A percentile compares a stretch with the other conserved stretches of the same genome.
These are phyloP conservation scores for Lathyrus oleraceus DNA, from an alignment of 306 rosid genomes.

Conservation along the genomic window DNA sequence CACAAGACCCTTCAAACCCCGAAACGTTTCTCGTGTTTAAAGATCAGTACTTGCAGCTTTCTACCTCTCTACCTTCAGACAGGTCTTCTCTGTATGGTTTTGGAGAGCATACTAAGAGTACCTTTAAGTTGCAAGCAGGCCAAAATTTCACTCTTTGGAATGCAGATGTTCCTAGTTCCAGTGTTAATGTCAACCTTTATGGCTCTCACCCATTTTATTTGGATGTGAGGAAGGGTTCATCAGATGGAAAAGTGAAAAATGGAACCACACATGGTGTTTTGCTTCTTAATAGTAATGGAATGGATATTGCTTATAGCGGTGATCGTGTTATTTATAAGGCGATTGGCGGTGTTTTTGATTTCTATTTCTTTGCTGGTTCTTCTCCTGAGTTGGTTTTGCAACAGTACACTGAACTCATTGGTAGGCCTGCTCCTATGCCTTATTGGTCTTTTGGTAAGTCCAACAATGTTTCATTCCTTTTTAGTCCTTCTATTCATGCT, in stretches of 20 bases:
- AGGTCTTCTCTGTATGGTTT: conserved; percentile 66
- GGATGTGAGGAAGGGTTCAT: conserved; percentile 55
- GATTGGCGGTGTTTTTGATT: conserved; percentile 77
- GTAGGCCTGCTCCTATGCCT: conserved; percentile 82
- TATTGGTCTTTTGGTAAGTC: conserved; percentile 92
- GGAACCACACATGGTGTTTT: conserved; percentile 81
- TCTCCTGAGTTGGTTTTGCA: conserved; percentile 68
- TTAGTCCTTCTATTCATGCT: background rate
- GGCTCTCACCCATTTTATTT: conserved; percentile 90
- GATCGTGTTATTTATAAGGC: conserved; percentile 65
- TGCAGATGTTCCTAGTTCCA: conserved; percentile 51
- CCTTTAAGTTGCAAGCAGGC: conserved; percentile 57
- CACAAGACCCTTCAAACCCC: conserved; percentile 37
- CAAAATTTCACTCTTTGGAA: conserved; percentile 66
- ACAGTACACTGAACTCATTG: conserved; percentile 76
- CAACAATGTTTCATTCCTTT: background rate
- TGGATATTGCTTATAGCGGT: conserved; percentile 67
- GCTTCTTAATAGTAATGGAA: conserved; percentile 74
- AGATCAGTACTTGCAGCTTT: conserved; percentile 73
- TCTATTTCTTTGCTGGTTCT: conserved; percentile 72
- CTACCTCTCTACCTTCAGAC: conserved; percentile 58
- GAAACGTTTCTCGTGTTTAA: conserved; percentile 59
- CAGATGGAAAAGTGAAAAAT: conserved; percentile 45
- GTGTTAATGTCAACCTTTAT: conserved; percentile 60
- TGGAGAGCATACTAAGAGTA: conserved; percentile 71